phyloP scores from a whole-genome alignment of 257 asterid genomes.

The Eucommia ulmoides region DNA sequence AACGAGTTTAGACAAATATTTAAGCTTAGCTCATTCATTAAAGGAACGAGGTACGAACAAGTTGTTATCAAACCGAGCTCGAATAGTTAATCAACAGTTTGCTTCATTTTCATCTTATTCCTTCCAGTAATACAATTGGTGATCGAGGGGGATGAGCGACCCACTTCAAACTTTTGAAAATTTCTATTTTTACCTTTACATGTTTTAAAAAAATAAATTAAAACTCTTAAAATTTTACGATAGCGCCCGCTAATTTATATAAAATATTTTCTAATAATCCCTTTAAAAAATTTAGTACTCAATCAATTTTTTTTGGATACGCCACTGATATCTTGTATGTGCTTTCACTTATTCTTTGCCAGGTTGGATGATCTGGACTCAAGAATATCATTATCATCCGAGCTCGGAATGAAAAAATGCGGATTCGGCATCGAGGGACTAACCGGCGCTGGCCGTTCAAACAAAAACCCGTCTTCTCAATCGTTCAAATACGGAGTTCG shows the following conservation, averaged over 20 bases:
- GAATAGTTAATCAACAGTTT: no score
- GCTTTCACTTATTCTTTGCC: slow-evolving; percentile 7
- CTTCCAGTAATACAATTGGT: no score
- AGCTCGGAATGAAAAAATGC: slow-evolving; percentile 48
- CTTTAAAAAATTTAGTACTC: no score
- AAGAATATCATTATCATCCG: slow-evolving; percentile 39
- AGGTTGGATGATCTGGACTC: slow-evolving; percentile 66
- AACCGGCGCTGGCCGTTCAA: slow-evolving; percentile 23
- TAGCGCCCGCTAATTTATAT: not conserved
- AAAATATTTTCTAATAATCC: no score
- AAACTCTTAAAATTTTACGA: not conserved
- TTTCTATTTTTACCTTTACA: not conserved
- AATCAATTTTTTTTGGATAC: slow-evolving; percentile 7
- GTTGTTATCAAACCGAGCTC: no score
- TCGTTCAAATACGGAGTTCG: slow-evolving; percentile 55
- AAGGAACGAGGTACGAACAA: no score
- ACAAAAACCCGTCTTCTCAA: slow-evolving; percentile 35
- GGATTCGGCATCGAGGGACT: slow-evolving; percentile 64
- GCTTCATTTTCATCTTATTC: no score
- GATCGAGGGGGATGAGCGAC: no score
- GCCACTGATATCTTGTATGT: slow-evolving; percentile 1
- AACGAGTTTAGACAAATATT: no score
- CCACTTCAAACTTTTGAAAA: no score
- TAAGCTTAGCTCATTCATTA: no score
- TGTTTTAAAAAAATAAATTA: not conserved